Evolutionary conservation across 139 green algal species (phyloP).

Genomic region (Chlamydomonas sp.): DNA sequence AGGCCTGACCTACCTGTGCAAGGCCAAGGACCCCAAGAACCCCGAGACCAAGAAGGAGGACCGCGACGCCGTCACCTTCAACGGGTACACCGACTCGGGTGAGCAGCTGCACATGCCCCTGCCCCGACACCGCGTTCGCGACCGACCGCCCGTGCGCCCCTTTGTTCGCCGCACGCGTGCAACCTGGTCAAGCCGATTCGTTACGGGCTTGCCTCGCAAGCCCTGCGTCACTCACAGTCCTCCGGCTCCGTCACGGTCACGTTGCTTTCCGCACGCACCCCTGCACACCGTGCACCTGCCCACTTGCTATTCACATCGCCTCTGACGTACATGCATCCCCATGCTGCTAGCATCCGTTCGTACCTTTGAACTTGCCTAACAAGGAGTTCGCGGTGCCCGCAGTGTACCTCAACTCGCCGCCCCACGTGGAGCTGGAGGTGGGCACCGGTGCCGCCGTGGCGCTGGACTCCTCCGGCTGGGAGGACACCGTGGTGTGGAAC

Average conservation of each 20-base stretch:
- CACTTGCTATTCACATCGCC: too few relatives aligned
- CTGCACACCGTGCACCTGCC: neutral
- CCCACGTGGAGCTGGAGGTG: slow-evolving; percentile 81
- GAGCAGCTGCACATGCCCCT: neutral
- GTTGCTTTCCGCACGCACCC: neutral
- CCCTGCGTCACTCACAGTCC: too few relatives aligned
- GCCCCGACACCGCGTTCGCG: neutral
- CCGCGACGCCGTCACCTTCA: slow-evolving; percentile 73
- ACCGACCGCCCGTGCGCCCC: neutral
- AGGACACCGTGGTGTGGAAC: slow-evolving; percentile 77
- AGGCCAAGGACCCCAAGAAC: slow-evolving; percentile 82
- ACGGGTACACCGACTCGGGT: slow-evolving; percentile 47
- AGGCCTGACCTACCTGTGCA: slow-evolving; percentile 92
- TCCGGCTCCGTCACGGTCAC: too few relatives aligned
- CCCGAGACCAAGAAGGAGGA: slow-evolving; percentile 72
- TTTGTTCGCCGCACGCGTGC: neutral
- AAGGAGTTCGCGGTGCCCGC: slow-evolving; percentile 53
- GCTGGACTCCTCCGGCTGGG: slow-evolving; percentile 66
- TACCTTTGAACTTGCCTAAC: neutral
- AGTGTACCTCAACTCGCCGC: slow-evolving; percentile 86
- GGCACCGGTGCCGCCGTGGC: slow-evolving; percentile 61
- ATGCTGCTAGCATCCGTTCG: neutral
- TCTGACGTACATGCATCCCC: neutral
- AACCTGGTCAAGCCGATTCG: too few relatives aligned
- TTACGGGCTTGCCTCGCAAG: too few relatives aligned